A percentile compares a stretch with the other conserved stretches of the same genome.
These are phyloP conservation scores for Adansonia grandidieri DNA, from an alignment of 441 rosid species.

Conservation along the genomic window DNA sequence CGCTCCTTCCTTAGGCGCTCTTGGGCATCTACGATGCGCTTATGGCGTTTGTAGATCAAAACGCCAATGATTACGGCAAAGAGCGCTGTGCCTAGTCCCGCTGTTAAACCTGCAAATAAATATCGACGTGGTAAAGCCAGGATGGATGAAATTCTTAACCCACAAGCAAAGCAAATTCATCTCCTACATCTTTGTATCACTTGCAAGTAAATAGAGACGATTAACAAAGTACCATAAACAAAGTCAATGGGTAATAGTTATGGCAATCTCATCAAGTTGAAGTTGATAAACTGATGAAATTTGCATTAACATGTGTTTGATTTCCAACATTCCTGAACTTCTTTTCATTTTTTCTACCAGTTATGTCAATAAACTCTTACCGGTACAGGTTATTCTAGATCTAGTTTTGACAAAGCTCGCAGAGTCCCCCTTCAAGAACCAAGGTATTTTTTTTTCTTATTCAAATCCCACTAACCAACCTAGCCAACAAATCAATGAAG, in stretches of 20 bases:
- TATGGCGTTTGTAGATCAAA: constrained; percentile 42
- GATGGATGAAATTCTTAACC: background rate
- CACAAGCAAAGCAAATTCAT: background rate
- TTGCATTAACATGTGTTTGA: too few relatives aligned
- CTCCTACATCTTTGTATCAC: background rate
- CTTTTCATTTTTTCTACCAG: too few relatives aligned
- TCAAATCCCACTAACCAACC: too few relatives aligned
- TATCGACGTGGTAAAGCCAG: background rate
- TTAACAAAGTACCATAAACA: background rate
- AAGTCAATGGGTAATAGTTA: too few relatives aligned
- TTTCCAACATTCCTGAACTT: too few relatives aligned
- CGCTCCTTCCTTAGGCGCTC: constrained; percentile 43
- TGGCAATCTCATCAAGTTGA: too few relatives aligned
- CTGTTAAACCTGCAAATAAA: constrained; percentile 42
- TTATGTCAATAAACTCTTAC: too few relatives aligned
- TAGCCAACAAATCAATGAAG: too few relatives aligned
- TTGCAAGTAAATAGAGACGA: background rate
- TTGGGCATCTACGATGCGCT: constrained; percentile 38
- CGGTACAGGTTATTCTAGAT: too few relatives aligned
- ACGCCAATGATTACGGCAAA: constrained; percentile 24
- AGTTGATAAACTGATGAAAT: too few relatives aligned
- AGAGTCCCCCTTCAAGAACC: background rate
- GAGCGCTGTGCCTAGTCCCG: constrained; percentile 35
- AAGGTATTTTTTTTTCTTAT: too few relatives aligned
- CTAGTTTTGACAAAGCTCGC: background rate